These are phyloP conservation scores for Hyphopichia fennica DNA, from an alignment of 1,139 yeast genomes.

Conservation along the genomic window DNA sequence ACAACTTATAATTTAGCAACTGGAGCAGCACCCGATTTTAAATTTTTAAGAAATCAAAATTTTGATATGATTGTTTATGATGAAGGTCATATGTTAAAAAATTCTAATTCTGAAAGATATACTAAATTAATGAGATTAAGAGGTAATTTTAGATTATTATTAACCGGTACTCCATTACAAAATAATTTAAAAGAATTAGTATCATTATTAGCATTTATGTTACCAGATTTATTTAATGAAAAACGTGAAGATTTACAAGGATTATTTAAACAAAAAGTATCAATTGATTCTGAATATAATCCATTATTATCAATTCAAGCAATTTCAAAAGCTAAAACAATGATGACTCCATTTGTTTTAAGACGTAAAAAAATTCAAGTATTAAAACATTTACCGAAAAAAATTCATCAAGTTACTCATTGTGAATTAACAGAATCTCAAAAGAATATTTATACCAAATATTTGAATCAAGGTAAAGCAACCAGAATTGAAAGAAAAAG, in stretches of 20 bases:
- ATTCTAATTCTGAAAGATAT: constrained; percentile 85
- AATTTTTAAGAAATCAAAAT: constrained; percentile 68
- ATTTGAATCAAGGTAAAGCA: constrained; percentile 47
- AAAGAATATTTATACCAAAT: constrained; percentile 56
- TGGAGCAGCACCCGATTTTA: constrained; percentile 79
- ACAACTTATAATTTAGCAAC: constrained; percentile 93
- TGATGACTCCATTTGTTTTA: constrained; percentile 97
- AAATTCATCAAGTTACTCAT: constrained; percentile 59
- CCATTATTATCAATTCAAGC: constrained; percentile 91
- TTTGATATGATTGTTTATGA: constrained; percentile 92
- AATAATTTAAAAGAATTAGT: constrained; percentile 88
- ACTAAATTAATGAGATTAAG: constrained; percentile 77
- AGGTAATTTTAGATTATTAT: constrained; percentile 76
- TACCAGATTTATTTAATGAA: constrained; percentile 79
- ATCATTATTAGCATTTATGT: constrained; percentile 83
- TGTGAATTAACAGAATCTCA: constrained; percentile 68
- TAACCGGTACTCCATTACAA: constrained; percentile 97
- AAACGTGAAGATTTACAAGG: constrained; percentile 80
- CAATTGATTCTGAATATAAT: constrained; percentile 61
- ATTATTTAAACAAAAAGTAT: constrained; percentile 81
- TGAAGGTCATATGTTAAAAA: constrained; percentile 96
- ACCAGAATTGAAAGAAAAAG: constrained; percentile 53
- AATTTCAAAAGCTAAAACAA: constrained; percentile 86
- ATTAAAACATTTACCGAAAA: constrained; percentile 80
- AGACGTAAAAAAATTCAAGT: constrained; percentile 93